Evolutionary conservation across 192 early-diverging fungal species (phyloP), one percentile per base, ranked within the genome.

Genomic region (Endogone sp.): DNA sequence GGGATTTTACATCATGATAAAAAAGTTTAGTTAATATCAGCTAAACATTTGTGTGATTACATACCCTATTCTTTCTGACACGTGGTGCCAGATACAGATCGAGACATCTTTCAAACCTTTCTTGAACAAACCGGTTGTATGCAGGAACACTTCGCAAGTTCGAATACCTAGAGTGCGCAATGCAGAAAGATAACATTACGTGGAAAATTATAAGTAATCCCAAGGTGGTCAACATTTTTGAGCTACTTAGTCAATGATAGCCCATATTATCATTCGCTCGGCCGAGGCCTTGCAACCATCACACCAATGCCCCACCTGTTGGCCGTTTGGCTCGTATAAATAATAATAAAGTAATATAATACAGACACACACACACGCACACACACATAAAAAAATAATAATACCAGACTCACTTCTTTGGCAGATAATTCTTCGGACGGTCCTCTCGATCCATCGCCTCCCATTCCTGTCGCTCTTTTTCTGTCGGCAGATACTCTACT

Each of bases 11-110:
- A n/a, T n/a, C n/a, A n/a, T 49, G 25, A 24, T 24, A 21, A n/a
- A 60, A 21, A n/a, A 64, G 25, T 30, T 28, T 56, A 60, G 24
- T 11, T 58, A 23, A 58, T 56, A n/a, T 8, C 29, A 58, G 25
- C 30, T n/a, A n/a, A n/a, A n/a, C n/a, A n/a, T n/a, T n/a, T 56
- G 23, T 28, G 22, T n/a, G 10, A 20, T 2, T 31, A 23, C 58
- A 67, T 79, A 89, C 81, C 68, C 88, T 90, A 73, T 97, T 95
- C 78, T 91, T 94, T 57, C 85, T 74, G 60, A 92, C 82, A 71
- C 98, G 93, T 28, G 98, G 98, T 28, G 94, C 94, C 62, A 99
- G 82, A 73, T 99, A 99, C 64, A 99, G 81, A 74, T 99, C 98
- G 70, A 99, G 84, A 75, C 95, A 98, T 68, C 98, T 85, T 72